phyloP scores from a whole-genome alignment of 139 green algal genomes.

The Desmodesmus armatus region DNA sequence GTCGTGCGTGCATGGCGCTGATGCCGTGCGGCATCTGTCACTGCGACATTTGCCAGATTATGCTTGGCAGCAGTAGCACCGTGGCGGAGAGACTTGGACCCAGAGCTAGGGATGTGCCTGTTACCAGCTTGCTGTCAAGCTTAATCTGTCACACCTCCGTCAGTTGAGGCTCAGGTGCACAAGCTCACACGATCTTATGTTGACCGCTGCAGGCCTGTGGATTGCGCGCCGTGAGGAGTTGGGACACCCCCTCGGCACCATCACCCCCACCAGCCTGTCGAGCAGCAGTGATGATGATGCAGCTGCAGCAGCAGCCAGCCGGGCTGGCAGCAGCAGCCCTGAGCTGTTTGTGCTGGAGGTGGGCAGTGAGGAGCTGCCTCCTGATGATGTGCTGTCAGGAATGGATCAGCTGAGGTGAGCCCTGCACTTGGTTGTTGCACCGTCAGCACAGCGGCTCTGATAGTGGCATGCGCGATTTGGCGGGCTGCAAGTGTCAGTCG shows the following conservation, averaged over 20 bases:
- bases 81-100: no score
- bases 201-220: slow-evolving; percentile 87
- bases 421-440: neutral
- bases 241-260: slow-evolving; percentile 85
- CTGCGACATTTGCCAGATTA: no score
- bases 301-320: neutral
- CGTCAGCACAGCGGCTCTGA: neutral
- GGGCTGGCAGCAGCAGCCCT: neutral
- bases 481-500: no score
- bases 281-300: neutral
- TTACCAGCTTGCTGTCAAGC: no score
- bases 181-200: no score
- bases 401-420: slow-evolving; percentile 84
- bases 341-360: slow-evolving; percentile 94
- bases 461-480: neutral
- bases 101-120: no score
- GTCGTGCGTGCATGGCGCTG: no score
- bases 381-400: slow-evolving; percentile 85
- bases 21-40: no score
- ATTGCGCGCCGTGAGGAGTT: slow-evolving; percentile 91
- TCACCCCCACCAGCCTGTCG: no score
- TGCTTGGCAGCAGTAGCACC: no score
- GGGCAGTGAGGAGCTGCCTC: slow-evolving; percentile 97
- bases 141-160: no score
- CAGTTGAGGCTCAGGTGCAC: no score